A percentile compares a stretch with the other conserved stretches of the same genome.
Conservation (phyloP, 495 filamentous ascomycete genomes). For the Xylaria cubensis region DNA sequence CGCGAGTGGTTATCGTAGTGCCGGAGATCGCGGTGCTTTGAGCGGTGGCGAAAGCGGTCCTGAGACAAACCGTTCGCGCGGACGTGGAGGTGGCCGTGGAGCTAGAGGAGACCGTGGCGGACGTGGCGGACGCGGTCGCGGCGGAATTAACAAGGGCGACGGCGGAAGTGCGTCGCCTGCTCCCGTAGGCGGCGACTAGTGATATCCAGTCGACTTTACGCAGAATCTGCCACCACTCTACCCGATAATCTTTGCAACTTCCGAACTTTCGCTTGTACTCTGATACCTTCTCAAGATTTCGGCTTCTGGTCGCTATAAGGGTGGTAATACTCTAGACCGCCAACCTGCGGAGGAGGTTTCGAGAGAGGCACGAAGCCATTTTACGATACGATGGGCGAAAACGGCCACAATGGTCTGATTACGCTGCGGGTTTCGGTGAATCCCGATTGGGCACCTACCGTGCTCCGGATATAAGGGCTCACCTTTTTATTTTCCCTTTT, state of each 20-base stretch:
- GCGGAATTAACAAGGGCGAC: conserved; percentile 65
- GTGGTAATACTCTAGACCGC: conserved; percentile 37
- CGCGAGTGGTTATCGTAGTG: conserved; percentile 73
- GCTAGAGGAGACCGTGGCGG: conserved; percentile 59
- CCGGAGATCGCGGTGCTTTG: conserved; percentile 44
- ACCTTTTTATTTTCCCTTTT: conserved; percentile 24
- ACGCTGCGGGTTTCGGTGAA: conserved; percentile 14
- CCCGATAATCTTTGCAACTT: conserved; percentile 42
- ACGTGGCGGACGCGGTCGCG: conserved; percentile 65
- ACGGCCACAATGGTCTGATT: conserved; percentile 20
- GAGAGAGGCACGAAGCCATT: conserved; percentile 30
- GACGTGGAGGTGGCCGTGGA: conserved; percentile 66
- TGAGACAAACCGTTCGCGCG: conserved; percentile 69
- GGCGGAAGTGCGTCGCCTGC: conserved; percentile 56
- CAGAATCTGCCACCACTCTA: conserved; percentile 34
- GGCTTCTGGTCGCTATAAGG: conserved; percentile 39
- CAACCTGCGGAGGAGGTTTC: conserved; percentile 36
- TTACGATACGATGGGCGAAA: conserved; percentile 24
- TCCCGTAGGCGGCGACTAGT: conserved; percentile 57
- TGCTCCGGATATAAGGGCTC: conserved; percentile 16
- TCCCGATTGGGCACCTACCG: conserved; percentile 16
- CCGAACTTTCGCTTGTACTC: conserved; percentile 36
- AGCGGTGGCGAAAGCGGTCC: conserved; percentile 77
- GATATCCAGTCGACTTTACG: background rate
- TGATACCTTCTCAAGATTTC: conserved; percentile 32